Base-by-base conservation (phyloP, 2,329 filamentous ascomycete genomes). In the Xylariaceae sp. region DNA sequence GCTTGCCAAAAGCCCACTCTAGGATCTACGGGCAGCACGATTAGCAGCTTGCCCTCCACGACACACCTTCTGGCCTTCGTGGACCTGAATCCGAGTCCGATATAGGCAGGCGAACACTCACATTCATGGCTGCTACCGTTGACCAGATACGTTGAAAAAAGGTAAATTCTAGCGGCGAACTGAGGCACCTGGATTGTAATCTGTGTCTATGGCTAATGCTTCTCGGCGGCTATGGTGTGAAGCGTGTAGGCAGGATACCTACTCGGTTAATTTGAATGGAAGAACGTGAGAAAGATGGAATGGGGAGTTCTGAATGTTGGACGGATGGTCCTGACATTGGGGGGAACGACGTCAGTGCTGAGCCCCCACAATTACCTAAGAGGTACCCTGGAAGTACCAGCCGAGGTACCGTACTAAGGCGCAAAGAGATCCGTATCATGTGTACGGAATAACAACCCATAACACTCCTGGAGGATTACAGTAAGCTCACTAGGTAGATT, bases 1-100 rank as follows among this genome's bases (percentile, higher is more conserved):
- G 94, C 84, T 97, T 97, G 67, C 94, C 94, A 73, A 99, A 99
- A 45, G 93, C 93, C 92, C 94, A 99, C 84, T 99, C 94, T 63
- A 99, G 84, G 73, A 97, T 90, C 90, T 97, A n/a, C n/a, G 35
- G 23, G 15, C 15, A 17, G n/a, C 45, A 47, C 9, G 2, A 49
- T 64, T 17, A 65, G 55, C 35, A 49, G 30, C 13, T 52, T n/a
- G n/a, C 39, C 35, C 49, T 11, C 48, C n/a, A 53, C 1, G 18
- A 9, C 35, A 2, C 6, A 10, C 11, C 2, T n/a, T 23, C 13
- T 51, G 48, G 23, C 23, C 51, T 13, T 13, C 23, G 34, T 39
- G 44, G 34, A 39, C 17, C 13, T 17, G 34, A 18, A 42, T 44
- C 11, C 8, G 23, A 50, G 7, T 18, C 23, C 23, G 23, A 30